phyloP scores from a whole-genome alignment of 257 asterid genomes.

The Nicotiana obtusifolia region DNA sequence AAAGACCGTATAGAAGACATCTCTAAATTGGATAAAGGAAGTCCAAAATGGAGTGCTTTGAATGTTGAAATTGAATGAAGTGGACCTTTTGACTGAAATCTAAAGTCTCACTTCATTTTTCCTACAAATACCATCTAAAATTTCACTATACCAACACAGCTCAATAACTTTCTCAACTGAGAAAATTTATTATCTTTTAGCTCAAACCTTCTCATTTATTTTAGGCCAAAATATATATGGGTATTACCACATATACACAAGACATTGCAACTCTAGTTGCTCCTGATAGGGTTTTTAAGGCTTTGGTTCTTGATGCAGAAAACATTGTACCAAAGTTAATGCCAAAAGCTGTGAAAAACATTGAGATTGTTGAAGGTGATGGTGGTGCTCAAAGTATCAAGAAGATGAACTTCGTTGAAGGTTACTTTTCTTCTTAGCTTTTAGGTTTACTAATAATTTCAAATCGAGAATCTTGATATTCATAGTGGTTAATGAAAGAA shows the following conservation, averaged over 20 bases:
- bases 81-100: neutral
- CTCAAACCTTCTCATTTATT: neutral
- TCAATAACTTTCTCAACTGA: neutral
- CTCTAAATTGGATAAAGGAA: neutral
- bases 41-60: slow-evolving; percentile 14
- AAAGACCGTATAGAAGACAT: neutral
- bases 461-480: neutral
- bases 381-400: slow-evolving; percentile 25
- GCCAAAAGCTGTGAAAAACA: slow-evolving; percentile 31
- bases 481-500: neutral
- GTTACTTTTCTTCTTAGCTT: neutral
- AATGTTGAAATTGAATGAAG: neutral
- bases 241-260: slow-evolving; percentile 16
- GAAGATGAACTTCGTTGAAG: slow-evolving; percentile 30
- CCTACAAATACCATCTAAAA: neutral
- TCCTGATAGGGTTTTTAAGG: slow-evolving; percentile 31
- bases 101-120: neutral
- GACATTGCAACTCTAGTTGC: slow-evolving; percentile 27
- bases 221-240: slow-evolving; percentile 15
- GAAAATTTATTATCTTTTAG: neutral
- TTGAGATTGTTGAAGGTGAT: slow-evolving; percentile 30
- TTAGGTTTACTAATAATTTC: neutral
- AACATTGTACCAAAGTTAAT: slow-evolving; percentile 26
- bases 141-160: neutral
- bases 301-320: slow-evolving; percentile 27